Evolutionary conservation across 108 stramenopile species (phyloP), one percentile per base, ranked within the genome.

Genomic region (Cylindrotheca fusiformis): DNA sequence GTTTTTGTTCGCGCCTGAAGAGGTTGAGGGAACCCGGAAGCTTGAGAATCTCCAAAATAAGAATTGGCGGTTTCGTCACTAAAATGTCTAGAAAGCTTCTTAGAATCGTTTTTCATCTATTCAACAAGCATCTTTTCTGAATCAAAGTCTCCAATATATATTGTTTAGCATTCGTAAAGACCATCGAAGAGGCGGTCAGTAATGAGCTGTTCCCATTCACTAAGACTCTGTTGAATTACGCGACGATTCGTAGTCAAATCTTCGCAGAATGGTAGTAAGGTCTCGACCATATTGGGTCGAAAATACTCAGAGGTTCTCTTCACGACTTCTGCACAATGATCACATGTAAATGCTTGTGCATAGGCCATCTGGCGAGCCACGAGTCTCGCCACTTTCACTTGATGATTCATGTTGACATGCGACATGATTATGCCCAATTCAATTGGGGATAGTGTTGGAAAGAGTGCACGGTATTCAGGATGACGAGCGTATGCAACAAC

Each of bases 181-280:
- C 52, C 32, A 41, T 62, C 60, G 31, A 70, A 70, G 27, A 45
- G 23, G 17, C 53, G 44, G 3, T 23, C 47, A 6, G 72, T 67
- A 33, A 74, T 48, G 2, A 55, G 32, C 12, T n/a, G 32, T 32
- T 79, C 78, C 78, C 78, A 79, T 33, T 66, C 78, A 25, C 32
- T 67, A 54, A 79, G 54, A 4, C 70, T 63, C 14, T 33, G 36
- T 30, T 66, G 22, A 12, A 79, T 75, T 22, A 55, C 32, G 1
- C 5, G 25, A 22, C 25, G 41, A 50, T 67, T 71, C n/a, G 21
- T 25, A 21, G 53, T 23, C 27, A 79, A 45, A 48, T 79, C 78
- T 36, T 30, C 26, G 47, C 74, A 75, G 23, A 63, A 71, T 19
- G 78, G 78, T 12, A 79, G 41, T 20, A 79, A 24, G 32, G 65